Percentiles rank a stretch among this genome's conserved stretches.
Evolutionary conservation across 352 stramenopile genomes (phyloP).

Genomic region (Pythium monospermum): DNA sequence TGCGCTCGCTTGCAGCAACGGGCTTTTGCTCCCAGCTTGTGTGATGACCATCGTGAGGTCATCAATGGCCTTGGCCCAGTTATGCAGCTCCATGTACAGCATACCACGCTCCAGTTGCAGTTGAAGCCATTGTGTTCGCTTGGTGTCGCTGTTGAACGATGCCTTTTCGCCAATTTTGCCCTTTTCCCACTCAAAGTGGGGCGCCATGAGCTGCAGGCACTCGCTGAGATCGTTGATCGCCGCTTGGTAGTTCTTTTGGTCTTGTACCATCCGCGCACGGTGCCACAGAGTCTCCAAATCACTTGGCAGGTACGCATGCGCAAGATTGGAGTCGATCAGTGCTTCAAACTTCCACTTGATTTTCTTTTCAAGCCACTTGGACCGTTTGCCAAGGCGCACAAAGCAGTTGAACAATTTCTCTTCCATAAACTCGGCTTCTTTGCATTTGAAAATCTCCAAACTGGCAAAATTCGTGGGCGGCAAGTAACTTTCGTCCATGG

Average conservation of each 20-base stretch:
- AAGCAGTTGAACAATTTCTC: constrained; percentile 50
- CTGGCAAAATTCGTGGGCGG: constrained; percentile 48
- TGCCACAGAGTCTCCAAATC: constrained; percentile 53
- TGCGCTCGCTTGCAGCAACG: constrained; percentile 18
- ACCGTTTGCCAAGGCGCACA: constrained; percentile 34
- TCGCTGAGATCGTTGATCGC: constrained; percentile 40
- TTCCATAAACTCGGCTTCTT: constrained; percentile 46
- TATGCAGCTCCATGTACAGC: constrained; percentile 29
- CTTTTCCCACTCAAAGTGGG: constrained; percentile 36
- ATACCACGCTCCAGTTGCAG: constrained; percentile 36
- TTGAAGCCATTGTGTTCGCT: constrained; percentile 41
- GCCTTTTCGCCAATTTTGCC: constrained; percentile 23
- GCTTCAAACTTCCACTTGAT: constrained; percentile 48
- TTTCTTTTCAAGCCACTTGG: constrained; percentile 40
- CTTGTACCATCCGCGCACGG: constrained; percentile 31
- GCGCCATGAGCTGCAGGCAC: constrained; percentile 32
- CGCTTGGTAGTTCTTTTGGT: constrained; percentile 31
- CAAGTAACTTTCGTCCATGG: constrained; percentile 47
- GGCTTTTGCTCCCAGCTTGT: constrained; percentile 31
- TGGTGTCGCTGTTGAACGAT: constrained; percentile 31
- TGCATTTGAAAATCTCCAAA: constrained; percentile 51
- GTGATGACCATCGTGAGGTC: constrained; percentile 40
- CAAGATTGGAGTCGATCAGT: constrained; percentile 44
- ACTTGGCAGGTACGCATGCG: constrained; percentile 38
- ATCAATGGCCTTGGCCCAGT: constrained; percentile 37